Evolutionary conservation across 345 rosid genomes (phyloP).

Genomic region (Rhodamnia rubescens): DNA sequence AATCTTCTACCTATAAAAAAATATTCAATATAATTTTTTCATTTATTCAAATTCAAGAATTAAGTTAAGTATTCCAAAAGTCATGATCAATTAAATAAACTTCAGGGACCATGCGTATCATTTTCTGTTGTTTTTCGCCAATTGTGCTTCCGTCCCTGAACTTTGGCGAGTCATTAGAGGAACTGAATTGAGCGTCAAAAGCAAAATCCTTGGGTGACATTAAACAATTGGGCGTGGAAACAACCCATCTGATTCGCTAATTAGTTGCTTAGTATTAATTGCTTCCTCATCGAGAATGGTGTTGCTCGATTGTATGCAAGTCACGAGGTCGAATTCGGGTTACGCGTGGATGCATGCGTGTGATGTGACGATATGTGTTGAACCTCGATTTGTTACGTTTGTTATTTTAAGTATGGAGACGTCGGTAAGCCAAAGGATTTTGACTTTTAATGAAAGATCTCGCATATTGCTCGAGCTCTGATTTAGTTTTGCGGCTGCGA

Average conservation of each 20-base stretch:
- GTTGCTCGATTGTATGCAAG: background rate
- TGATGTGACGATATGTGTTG: background rate
- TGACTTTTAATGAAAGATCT: background rate
- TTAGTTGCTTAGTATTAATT: background rate
- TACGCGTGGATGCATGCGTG: too few species aligned
- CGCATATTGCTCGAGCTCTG: background rate
- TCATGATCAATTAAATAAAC: too few species aligned
- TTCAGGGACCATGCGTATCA: too few species aligned
- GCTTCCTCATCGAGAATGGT: background rate
- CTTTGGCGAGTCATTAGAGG: background rate
- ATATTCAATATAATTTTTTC: too few species aligned
- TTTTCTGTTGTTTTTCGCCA: background rate
- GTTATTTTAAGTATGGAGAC: fast-evolving
- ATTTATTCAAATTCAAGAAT: too few species aligned
- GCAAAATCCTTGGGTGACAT: background rate
- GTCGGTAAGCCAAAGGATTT: fast-evolving
- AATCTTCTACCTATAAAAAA: too few species aligned
- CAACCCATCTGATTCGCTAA: background rate
- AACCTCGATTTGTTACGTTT: background rate
- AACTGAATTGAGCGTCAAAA: background rate
- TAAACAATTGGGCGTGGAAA: background rate
- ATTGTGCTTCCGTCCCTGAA: too few species aligned
- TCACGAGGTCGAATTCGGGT: background rate
- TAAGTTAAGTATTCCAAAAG: too few species aligned
- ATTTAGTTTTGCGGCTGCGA: background rate